Percentiles rank a stretch among this genome's conserved stretches.
Conservation (phyloP, 2,329 filamentous ascomycete genomes). For the Tolypocladium capitatum region DNA sequence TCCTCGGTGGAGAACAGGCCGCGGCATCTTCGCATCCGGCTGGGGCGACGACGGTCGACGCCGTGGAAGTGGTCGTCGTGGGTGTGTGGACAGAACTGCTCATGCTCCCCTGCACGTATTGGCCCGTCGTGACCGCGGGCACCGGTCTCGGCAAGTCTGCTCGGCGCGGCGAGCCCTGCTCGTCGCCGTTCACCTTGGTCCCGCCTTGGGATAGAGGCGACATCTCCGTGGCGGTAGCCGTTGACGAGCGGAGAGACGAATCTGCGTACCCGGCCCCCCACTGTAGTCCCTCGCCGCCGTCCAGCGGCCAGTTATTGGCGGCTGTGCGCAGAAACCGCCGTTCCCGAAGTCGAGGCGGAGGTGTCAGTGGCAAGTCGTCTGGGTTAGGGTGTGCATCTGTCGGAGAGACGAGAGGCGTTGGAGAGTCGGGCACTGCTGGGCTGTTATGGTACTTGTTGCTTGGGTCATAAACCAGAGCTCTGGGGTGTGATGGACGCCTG, state of each 20-base stretch:
- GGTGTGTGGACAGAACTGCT: background rate
- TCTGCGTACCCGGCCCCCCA: background rate
- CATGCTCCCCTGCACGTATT: background rate
- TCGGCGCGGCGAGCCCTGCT: background rate
- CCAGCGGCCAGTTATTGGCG: background rate
- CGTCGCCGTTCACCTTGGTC: background rate
- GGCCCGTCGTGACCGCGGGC: background rate
- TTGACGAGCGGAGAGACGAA: background rate
- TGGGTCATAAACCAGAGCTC: background rate
- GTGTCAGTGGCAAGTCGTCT: slow-evolving; percentile 21
- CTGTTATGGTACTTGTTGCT: background rate
- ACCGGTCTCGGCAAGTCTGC: background rate
- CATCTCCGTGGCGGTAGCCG: background rate
- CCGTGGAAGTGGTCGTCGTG: background rate
- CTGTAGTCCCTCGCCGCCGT: background rate
- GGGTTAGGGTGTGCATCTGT: slow-evolving; percentile 12
- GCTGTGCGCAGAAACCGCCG: slow-evolving; percentile 25
- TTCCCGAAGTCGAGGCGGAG: slow-evolving; percentile 34
- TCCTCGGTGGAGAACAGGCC: background rate
- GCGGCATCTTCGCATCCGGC: background rate
- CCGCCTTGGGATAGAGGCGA: no score
- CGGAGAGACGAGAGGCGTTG: slow-evolving; percentile 28
- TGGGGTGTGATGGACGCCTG: slow-evolving; percentile 5
- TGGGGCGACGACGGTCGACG: background rate
- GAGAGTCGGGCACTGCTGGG: slow-evolving; percentile 14